These are phyloP conservation scores for Arthrobotrys entomopaga DNA, from an alignment of 2,329 filamentous ascomycete genomes.

Conservation along the genomic window DNA sequence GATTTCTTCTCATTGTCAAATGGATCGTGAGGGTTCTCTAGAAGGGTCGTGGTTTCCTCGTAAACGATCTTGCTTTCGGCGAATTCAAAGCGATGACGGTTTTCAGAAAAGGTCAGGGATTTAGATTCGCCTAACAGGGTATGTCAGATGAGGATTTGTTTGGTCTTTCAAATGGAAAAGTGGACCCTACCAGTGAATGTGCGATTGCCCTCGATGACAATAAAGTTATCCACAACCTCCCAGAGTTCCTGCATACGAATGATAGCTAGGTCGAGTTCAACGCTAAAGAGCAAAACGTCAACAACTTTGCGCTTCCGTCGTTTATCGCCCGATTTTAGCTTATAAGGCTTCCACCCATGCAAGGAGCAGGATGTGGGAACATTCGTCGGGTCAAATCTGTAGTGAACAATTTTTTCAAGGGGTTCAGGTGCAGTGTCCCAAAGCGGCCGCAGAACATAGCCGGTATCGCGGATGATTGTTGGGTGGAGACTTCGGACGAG, in stretches of 20 bases:
- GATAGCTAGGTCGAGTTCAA: slow-evolving; percentile 41
- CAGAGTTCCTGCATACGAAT: slow-evolving; percentile 40
- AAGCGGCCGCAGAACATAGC: slow-evolving; percentile 34
- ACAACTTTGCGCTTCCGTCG: slow-evolving; percentile 34
- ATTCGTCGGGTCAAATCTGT: slow-evolving; percentile 32
- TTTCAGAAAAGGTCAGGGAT: slow-evolving; percentile 31
- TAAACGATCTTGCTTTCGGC: slow-evolving; percentile 33
- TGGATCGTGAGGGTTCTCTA: slow-evolving; percentile 32
- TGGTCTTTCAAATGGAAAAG: background rate
- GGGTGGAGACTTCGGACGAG: slow-evolving; percentile 32
- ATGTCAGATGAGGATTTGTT: background rate
- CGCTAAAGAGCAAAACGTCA: slow-evolving; percentile 33
- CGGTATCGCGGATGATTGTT: slow-evolving; percentile 36
- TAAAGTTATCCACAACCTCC: slow-evolving; percentile 37
- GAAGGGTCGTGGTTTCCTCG: slow-evolving; percentile 33
- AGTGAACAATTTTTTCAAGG: slow-evolving; percentile 44
- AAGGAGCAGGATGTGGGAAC: slow-evolving; percentile 28
- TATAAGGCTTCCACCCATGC: slow-evolving; percentile 37
- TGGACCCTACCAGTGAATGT: slow-evolving; percentile 41
- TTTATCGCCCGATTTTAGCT: slow-evolving; percentile 20
- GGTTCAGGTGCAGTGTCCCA: slow-evolving; percentile 39
- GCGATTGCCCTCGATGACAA: slow-evolving; percentile 43
- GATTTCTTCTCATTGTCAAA: slow-evolving; percentile 43
- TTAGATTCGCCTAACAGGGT: slow-evolving; percentile 15
- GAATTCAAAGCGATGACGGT: slow-evolving; percentile 43